Percentiles rank a stretch among this genome's conserved stretches.
Evolutionary conservation across 2,329 filamentous ascomycete species (phyloP).

Genomic region (Colletotrichum incanum): DNA sequence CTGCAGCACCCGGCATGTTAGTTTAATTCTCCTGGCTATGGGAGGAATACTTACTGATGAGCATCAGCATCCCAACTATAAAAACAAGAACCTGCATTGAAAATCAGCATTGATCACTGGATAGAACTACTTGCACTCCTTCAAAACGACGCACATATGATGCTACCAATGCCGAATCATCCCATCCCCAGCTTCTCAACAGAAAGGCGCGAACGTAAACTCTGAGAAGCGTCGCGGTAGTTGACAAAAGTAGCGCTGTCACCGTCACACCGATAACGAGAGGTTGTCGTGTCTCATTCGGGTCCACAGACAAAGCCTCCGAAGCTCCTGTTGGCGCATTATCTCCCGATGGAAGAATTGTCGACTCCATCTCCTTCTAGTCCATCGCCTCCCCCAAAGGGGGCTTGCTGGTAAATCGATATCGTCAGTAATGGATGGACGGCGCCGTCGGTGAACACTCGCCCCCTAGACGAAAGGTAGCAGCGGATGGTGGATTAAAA

Average conservation of each 20-base stretch:
- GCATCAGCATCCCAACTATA: conserved; percentile 19
- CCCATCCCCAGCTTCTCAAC: conserved; percentile 31
- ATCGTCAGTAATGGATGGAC: background rate
- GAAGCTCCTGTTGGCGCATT: too few species aligned
- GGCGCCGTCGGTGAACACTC: fast-evolving
- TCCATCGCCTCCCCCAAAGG: background rate
- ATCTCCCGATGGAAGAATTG: background rate
- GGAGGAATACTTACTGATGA: conserved; percentile 16
- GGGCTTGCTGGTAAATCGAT: background rate
- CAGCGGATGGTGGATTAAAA: background rate
- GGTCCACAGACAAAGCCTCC: background rate
- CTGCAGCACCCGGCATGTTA: background rate
- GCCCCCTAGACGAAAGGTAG: background rate
- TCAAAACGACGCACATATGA: conserved; percentile 11
- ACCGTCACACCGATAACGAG: conserved; percentile 23
- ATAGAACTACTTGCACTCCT: fast-evolving
- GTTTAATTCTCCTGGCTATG: background rate
- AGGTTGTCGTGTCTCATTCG: conserved; percentile 20
- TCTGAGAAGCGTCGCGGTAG: conserved; percentile 11
- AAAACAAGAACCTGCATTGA: conserved; percentile 9
- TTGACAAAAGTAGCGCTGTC: conserved; percentile 3
- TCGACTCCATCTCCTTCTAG: background rate
- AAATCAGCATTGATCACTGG: background rate
- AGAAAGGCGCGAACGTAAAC: conserved; percentile 22
- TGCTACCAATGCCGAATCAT: conserved; percentile 21